These are phyloP conservation scores for Paraconiothyrium brasiliense DNA, from an alignment of 2,329 filamentous ascomycete genomes.

Conservation along the genomic window DNA sequence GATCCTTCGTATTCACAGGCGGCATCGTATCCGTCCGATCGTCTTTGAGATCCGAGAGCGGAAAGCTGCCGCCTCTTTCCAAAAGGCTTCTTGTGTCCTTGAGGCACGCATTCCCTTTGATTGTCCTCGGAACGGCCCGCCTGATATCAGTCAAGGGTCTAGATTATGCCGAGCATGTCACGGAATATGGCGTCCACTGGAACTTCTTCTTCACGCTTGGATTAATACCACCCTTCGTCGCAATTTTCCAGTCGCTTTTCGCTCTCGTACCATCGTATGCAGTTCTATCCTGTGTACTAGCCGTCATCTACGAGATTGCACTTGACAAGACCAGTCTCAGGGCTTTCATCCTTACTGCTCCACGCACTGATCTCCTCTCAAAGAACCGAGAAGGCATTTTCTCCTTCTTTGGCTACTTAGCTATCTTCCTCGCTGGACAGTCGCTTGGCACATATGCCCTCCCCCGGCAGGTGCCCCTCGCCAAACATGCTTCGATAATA, in stretches of 20 bases:
- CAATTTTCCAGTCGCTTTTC: conserved; percentile 79
- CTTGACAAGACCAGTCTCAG: conserved; percentile 81
- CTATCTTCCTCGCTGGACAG: conserved; percentile 92
- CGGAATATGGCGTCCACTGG: conserved; percentile 98
- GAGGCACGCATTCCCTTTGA: conserved; percentile 83
- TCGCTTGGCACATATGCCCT: conserved; percentile 83
- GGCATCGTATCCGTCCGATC: conserved; percentile 89
- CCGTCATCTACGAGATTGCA: conserved; percentile 74
- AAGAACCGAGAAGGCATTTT: conserved; percentile 97
- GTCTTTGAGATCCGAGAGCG: conserved; percentile 73
- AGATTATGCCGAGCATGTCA: conserved; percentile 96
- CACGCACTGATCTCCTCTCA: conserved; percentile 79
- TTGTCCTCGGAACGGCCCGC: conserved; percentile 81
- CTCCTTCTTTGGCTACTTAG: conserved; percentile 91
- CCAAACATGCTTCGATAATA: conserved; percentile 54
- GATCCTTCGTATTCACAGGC: conserved; percentile 95
- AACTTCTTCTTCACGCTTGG: conserved; percentile 99
- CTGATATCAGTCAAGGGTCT: conserved; percentile 91
- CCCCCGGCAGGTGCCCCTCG: conserved; percentile 62
- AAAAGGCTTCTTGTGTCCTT: conserved; percentile 72
- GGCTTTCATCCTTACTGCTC: conserved; percentile 82
- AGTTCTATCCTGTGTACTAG: conserved; percentile 74
- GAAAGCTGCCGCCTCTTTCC: conserved; percentile 59
- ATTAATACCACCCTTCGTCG: conserved; percentile 87
- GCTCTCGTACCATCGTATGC: conserved; percentile 79